Base-by-base conservation (phyloP, 2,329 filamentous ascomycete species). In the Xylariaceae sp. region DNA sequence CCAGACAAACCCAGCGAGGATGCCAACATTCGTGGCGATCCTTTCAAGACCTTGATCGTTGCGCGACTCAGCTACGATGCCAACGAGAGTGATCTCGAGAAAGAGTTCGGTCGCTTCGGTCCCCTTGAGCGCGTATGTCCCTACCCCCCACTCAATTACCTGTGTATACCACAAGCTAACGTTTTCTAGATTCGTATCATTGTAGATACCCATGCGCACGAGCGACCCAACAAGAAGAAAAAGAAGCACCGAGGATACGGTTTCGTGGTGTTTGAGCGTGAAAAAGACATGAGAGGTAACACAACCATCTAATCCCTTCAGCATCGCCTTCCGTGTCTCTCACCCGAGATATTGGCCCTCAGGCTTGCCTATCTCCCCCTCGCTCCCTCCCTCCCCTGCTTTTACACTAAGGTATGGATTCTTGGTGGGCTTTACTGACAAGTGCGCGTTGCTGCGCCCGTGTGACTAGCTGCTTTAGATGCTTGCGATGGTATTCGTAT, bases 241-340 rank as follows among this genome's bases (percentile, higher is more conserved):
- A 90, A 90, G 74, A 75, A 85, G 44, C 89, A 95, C 65, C 81
- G 86, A 63, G 94, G 94, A 54, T 99, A 99, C 70, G 94, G 90
- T 54, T 99, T 99, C 67, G 87, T 99, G 60, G 89, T 97, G 47
- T 99, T 92, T 67, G 92, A 97, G 72, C 86, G 89, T 69, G 94
- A 97, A 73, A 91, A 92, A 72, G 94, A 97, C 68, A 96, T 97
- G 91, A 95, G 95, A 90, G 90, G 91, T 96, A 95, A 83, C 75
- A 71, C 71, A 68, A 66, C 68, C 68, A 73, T 67, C 69, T 61
- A 66, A 47, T 70, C 68, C 65, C 59, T 61, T 62, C 61, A 66
- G 64, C 58, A 58, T 58, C 56, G 52, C 56, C 45, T 54, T 48
- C 62, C 67, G 66, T 67, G 62, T 62, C 63, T 67, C 64, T 68